These are phyloP conservation scores for Sporothrix euskadiensis DNA, from an alignment of 2,329 filamentous ascomycete species.

Conservation along the genomic window DNA sequence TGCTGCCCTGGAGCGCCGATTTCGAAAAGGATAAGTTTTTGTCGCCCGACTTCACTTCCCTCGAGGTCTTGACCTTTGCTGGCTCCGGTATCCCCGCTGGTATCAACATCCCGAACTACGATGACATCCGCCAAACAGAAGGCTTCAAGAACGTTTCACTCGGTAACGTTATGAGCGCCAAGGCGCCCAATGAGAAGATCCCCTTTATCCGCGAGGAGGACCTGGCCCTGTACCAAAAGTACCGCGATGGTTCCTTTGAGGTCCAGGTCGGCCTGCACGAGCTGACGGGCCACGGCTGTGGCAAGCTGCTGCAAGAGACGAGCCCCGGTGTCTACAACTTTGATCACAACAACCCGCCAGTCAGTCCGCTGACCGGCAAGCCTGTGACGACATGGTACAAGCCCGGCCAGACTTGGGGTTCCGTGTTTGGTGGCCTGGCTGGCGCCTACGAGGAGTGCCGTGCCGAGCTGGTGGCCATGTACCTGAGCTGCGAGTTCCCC, in stretches of 20 bases:
- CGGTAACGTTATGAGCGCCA: slow-evolving; percentile 88
- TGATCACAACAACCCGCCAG: slow-evolving; percentile 74
- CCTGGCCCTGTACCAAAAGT: slow-evolving; percentile 74
- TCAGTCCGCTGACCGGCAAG: slow-evolving; percentile 76
- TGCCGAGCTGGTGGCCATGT: slow-evolving; percentile 92
- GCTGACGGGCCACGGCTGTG: slow-evolving; percentile 82
- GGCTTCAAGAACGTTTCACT: slow-evolving; percentile 94
- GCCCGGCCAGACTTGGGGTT: slow-evolving; percentile 91
- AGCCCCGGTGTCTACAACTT: slow-evolving; percentile 83
- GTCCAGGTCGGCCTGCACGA: slow-evolving; percentile 96
- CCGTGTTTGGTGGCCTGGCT: slow-evolving; percentile 83
- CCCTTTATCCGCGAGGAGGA: slow-evolving; percentile 84
- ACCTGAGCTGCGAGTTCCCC: slow-evolving; percentile 81
- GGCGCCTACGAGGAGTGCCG: slow-evolving; percentile 92
- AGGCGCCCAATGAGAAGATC: slow-evolving; percentile 87
- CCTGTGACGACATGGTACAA: slow-evolving; percentile 88
- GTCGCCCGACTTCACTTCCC: slow-evolving; percentile 90
- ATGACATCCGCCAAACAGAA: slow-evolving; percentile 75
- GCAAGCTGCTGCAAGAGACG: slow-evolving; percentile 90
- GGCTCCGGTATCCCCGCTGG: slow-evolving; percentile 67
- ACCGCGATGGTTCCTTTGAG: slow-evolving; percentile 86
- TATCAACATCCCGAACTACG: slow-evolving; percentile 71
- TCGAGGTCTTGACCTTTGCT: slow-evolving; percentile 85
- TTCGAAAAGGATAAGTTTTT: slow-evolving; percentile 98
- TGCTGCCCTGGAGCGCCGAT: slow-evolving; percentile 81